These are phyloP conservation scores for Debaryomyces prosopidis DNA, from an alignment of 805 yeast species.

Conservation along the genomic window DNA sequence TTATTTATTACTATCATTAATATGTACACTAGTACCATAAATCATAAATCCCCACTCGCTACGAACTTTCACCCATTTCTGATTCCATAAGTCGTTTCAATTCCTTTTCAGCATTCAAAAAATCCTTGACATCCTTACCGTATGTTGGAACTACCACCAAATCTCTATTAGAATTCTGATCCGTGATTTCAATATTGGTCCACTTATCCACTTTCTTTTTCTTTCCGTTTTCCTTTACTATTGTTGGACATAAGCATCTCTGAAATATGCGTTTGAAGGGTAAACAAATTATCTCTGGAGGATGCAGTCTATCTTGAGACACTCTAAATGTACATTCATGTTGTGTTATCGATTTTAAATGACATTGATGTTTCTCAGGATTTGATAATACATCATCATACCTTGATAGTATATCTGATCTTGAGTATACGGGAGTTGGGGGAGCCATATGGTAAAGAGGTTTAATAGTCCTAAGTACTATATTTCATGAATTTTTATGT, in stretches of 20 bases:
- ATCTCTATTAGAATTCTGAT: slow-evolving; percentile 29
- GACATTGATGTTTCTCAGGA: slow-evolving; percentile 35
- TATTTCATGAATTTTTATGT: background rate
- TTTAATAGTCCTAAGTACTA: background rate
- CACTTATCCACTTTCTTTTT: slow-evolving; percentile 26
- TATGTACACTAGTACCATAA: too few species aligned
- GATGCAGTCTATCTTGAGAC: slow-evolving; percentile 18
- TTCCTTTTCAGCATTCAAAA: slow-evolving; percentile 39
- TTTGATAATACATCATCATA: slow-evolving; percentile 27
- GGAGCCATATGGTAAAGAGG: slow-evolving; percentile 39
- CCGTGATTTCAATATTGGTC: slow-evolving; percentile 42
- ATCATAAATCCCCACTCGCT: background rate
- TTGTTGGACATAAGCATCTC: slow-evolving; percentile 32
- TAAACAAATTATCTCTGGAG: slow-evolving; percentile 40
- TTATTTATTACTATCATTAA: background rate
- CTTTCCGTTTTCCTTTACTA: slow-evolving; percentile 23
- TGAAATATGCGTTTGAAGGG: slow-evolving; percentile 45
- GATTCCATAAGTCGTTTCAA: slow-evolving; percentile 32
- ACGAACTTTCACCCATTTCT: slow-evolving; percentile 11
- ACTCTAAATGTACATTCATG: slow-evolving; percentile 43
- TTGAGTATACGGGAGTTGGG: slow-evolving; percentile 40
- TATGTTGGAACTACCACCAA: slow-evolving; percentile 22
- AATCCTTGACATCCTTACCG: slow-evolving; percentile 29
- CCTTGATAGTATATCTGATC: slow-evolving; percentile 25
- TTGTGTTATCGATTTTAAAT: slow-evolving; percentile 35